These are phyloP conservation scores for Glonium stellatum DNA, from an alignment of 495 filamentous ascomycete genomes.

Conservation along the genomic window DNA sequence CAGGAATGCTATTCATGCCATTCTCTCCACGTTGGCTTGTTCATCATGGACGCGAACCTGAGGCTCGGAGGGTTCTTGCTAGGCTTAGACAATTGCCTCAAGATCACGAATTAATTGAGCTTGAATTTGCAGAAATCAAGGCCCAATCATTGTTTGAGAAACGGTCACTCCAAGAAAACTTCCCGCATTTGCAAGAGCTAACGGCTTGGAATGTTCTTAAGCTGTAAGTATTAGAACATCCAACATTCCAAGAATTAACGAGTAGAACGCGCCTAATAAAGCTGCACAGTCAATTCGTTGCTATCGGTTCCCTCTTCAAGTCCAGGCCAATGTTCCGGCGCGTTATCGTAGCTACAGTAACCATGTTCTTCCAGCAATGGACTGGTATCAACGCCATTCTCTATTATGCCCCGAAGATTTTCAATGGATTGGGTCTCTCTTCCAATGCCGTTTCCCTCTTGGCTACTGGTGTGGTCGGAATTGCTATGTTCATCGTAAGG, in stretches of 20 bases:
- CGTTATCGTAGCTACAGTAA: constrained; percentile 59
- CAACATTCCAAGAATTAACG: background rate
- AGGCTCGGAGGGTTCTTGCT: constrained; percentile 62
- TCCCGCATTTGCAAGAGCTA: constrained; percentile 56
- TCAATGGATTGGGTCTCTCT: constrained; percentile 58
- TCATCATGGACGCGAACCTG: constrained; percentile 64
- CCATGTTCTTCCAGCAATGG: constrained; percentile 77
- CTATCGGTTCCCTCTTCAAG: constrained; percentile 65
- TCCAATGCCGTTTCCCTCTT: constrained; percentile 60
- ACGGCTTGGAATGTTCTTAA: constrained; percentile 56
- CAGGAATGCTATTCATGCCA: constrained; percentile 74
- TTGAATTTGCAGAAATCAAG: constrained; percentile 78
- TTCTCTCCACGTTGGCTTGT: constrained; percentile 76
- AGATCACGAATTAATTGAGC: constrained; percentile 59
- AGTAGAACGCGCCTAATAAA: background rate
- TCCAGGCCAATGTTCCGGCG: constrained; percentile 68
- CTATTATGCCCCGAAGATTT: constrained; percentile 71
- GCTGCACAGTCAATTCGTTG: constrained; percentile 49
- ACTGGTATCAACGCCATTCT: constrained; percentile 66
- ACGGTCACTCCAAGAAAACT: constrained; percentile 61
- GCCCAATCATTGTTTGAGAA: constrained; percentile 76
- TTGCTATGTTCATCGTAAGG: constrained; percentile 51
- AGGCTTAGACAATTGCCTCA: constrained; percentile 53
- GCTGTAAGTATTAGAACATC: constrained; percentile 30
- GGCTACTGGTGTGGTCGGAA: constrained; percentile 73